Percentiles rank a stretch among this genome's conserved stretches.
phyloP scores from a whole-genome alignment of 208 protist genomes.

The Spongospora subterranea region DNA sequence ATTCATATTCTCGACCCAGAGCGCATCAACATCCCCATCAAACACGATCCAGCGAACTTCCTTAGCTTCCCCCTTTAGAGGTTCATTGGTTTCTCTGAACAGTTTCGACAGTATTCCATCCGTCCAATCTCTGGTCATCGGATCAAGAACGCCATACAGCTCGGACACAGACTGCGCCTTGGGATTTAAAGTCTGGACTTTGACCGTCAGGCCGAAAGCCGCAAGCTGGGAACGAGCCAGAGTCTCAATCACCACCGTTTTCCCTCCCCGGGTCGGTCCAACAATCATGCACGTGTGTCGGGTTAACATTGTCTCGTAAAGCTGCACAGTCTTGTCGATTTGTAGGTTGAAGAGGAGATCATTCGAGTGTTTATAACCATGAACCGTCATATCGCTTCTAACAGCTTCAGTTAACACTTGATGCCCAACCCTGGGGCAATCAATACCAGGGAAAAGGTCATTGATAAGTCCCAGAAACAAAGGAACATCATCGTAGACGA shows the following conservation, averaged over 20 bases:
- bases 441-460: slow-evolving; percentile 95
- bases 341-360: slow-evolving; percentile 70
- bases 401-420: slow-evolving; percentile 89
- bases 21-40: slow-evolving; percentile 98
- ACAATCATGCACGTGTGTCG: slow-evolving; percentile 98
- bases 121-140: slow-evolving; percentile 96
- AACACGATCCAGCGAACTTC: slow-evolving; percentile 93
- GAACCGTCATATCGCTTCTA: slow-evolving; percentile 17
- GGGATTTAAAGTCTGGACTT: slow-evolving; percentile 94
- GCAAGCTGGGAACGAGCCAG: slow-evolving; percentile 88
- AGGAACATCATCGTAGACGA: slow-evolving; percentile 97
- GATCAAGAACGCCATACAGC: slow-evolving; percentile 98
- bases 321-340: slow-evolving; percentile 97
- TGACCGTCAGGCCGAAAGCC: slow-evolving; percentile 85
- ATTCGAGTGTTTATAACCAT: background rate
- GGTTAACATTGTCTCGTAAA: slow-evolving; percentile 98
- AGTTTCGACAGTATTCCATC: slow-evolving; percentile 98
- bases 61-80: slow-evolving; percentile 63
- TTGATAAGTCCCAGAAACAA: slow-evolving; percentile 96
- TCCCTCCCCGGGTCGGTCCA: slow-evolving; percentile 86
- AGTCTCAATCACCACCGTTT: slow-evolving; percentile 94
- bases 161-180: slow-evolving; percentile 93
- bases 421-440: slow-evolving; percentile 90
- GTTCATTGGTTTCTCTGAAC: slow-evolving; percentile 93
- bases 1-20: slow-evolving; percentile 99